Base-by-base conservation (phyloP, 2,329 filamentous ascomycete species). In the Cephalotrichum gorgonifer region DNA sequence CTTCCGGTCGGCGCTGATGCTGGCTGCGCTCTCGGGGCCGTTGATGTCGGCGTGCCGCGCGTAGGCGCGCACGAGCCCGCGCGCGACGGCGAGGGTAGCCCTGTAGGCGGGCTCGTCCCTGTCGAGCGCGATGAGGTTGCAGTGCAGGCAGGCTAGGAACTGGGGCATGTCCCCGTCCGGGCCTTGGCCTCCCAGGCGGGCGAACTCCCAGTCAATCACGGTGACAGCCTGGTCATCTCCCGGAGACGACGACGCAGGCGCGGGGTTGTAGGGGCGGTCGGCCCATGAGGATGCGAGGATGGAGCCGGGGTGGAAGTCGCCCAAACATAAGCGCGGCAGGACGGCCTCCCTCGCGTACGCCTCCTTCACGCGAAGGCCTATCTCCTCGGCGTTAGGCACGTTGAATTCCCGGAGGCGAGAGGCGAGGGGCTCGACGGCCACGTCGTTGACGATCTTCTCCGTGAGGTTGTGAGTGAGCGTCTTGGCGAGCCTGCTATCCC, bases 161-260 rank as follows among this genome's bases (percentile, higher is more conserved):
- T 56, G 52, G 4, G 55, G 54, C 27, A 57, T 51, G 39, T 58
- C 54, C 26, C 55, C 53, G 41, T 54, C 55, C 44, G 55, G 46
- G 20, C 56, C 54, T 9, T 53, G 50, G 23, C 54, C 54, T 25
- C 50, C 50, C 47, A 52, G 33, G 22, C 47, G 31, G 8, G 51
- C 51, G 38, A 56, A 57, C 35, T 58, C 53, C 56, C 50, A 57
- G 50, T 57, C 56, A 12, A 57, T 28, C 4, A 44, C 43, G n/a
- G n/a, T 28, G 43, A 25, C 15, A 44, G 22, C 25, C 17, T n/a
- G n/a, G n/a, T n/a, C n/a, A 56, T 51, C n/a, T n/a, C n/a, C n/a
- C n/a, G n/a, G n/a, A n/a, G n/a, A n/a, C n/a, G n/a, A n/a, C n/a
- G n/a, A n/a, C n/a, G n/a, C n/a, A n/a, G n/a, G n/a, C n/a, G n/a